Conservation (phyloP, 2,329 filamentous ascomycete species). For the Ophiostoma quercus region DNA sequence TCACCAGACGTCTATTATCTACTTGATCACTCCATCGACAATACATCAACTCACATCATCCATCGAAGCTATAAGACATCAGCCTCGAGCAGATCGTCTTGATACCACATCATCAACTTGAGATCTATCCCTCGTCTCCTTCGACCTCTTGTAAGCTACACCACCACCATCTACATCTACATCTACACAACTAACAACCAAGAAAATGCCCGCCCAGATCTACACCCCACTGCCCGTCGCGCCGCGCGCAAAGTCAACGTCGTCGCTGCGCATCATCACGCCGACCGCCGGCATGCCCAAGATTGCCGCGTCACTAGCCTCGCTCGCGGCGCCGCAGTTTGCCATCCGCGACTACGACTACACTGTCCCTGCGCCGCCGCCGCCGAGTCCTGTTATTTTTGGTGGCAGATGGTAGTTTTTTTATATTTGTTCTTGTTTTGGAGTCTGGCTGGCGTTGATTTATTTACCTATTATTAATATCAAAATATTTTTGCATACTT, state of each 20-base stretch:
- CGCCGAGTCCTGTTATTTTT: constrained; percentile 60
- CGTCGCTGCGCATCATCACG: constrained; percentile 39
- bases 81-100: no score
- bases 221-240: constrained; percentile 46
- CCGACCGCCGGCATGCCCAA: constrained; percentile 20
- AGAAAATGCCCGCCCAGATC: constrained; percentile 41
- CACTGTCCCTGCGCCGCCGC: constrained; percentile 59
- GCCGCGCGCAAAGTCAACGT: constrained; percentile 39
- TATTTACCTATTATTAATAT: no score
- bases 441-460: no score
- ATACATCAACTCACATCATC: no score
- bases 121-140: not conserved
- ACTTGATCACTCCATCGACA: no score
- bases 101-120: no score
- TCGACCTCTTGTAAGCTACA: no score
- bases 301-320: not conserved
- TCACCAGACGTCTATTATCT: no score
- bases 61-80: no score
- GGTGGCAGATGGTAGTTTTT: constrained; percentile 32
- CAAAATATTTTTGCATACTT: no score
- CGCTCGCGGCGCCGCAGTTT: constrained; percentile 37
- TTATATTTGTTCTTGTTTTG: no score
- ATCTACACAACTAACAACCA: not conserved
- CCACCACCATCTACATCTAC: not conserved
- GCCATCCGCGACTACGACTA: constrained; percentile 56